Percentiles rank a stretch among this genome's conserved stretches.
Conservation (phyloP, 2,329 filamentous ascomycete species). For the Scedosporium dehoogii region DNA sequence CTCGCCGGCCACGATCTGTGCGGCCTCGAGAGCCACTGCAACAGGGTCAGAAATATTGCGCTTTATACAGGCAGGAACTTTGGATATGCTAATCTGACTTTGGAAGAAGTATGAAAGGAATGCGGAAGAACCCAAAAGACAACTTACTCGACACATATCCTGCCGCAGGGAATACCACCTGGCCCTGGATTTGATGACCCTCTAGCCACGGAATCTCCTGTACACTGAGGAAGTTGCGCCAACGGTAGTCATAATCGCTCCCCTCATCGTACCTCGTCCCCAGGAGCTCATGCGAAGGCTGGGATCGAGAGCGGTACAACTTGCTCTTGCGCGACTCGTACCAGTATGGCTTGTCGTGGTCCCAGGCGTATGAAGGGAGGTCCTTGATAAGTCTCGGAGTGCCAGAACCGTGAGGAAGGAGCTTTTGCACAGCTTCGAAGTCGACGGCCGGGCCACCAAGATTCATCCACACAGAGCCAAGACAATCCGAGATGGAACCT, state of each 20-base stretch:
- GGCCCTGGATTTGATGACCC: too few species aligned
- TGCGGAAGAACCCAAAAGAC: too few species aligned
- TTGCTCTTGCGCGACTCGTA: constrained; percentile 36
- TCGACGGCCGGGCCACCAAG: constrained; percentile 19
- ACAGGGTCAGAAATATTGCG: too few species aligned
- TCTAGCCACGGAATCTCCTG: too few species aligned
- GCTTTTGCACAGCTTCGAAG: constrained; percentile 9
- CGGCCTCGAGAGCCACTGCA: constrained; percentile 37
- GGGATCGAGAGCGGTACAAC: not conserved
- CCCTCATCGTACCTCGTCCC: constrained; percentile 34
- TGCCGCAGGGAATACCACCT: too few species aligned
- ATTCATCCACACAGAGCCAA: not conserved
- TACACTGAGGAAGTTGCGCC: too few species aligned
- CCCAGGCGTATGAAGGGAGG: constrained; percentile 45
- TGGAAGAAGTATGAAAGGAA: too few species aligned
- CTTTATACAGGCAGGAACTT: too few species aligned
- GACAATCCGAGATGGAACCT: constrained; percentile 18
- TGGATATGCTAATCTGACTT: too few species aligned
- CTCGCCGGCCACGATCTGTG: constrained; percentile 20
- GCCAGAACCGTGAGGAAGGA: too few species aligned
- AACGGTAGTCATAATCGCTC: constrained; percentile 15
- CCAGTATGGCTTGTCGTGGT: constrained; percentile 42
- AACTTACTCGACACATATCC: too few species aligned
- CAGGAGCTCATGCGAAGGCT: constrained; percentile 23
- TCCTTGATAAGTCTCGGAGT: constrained; percentile 19